phyloP scores from a whole-genome alignment of 805 yeast species.

The Candida oleophila region DNA sequence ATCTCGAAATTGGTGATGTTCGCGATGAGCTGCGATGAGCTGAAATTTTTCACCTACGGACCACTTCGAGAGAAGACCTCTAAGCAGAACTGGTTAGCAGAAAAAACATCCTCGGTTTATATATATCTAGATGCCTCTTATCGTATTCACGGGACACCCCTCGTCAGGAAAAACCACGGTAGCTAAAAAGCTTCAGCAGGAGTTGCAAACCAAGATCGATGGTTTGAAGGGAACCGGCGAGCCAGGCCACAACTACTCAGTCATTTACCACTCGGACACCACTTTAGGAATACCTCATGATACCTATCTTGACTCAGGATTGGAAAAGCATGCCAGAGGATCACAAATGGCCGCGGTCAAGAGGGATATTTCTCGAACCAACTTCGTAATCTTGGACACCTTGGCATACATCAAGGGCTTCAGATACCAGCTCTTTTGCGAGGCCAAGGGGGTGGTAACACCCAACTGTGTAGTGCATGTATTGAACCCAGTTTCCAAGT shows the following conservation, averaged over 20 bases:
- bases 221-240: constrained; percentile 34
- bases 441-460: constrained; percentile 80
- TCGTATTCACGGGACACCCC: constrained; percentile 83
- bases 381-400: constrained; percentile 81
- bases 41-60: too few relatives aligned
- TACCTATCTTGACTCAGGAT: constrained; percentile 66
- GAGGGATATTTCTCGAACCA: constrained; percentile 65
- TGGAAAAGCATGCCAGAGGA: constrained; percentile 82
- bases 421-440: constrained; percentile 91
- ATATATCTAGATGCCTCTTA: constrained; percentile 65
- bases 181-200: constrained; percentile 53
- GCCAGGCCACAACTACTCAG: constrained; percentile 55
- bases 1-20: not conserved
- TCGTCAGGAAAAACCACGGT: constrained; percentile 79
- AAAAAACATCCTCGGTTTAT: not conserved
- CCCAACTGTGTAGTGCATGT: constrained; percentile 82
- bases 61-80: too few relatives aligned
- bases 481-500: constrained; percentile 61
- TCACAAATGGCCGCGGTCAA: constrained; percentile 86
- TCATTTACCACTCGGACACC: constrained; percentile 76
- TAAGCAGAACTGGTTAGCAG: not conserved
- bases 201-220: constrained; percentile 47
- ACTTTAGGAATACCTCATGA: constrained; percentile 67
- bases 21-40: not conserved
- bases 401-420: constrained; percentile 92